A percentile compares a stretch with the other conserved stretches of the same genome.
These are phyloP conservation scores for Saccharomycopsis schoenii DNA, from an alignment of 805 yeast species.

Conservation along the genomic window DNA sequence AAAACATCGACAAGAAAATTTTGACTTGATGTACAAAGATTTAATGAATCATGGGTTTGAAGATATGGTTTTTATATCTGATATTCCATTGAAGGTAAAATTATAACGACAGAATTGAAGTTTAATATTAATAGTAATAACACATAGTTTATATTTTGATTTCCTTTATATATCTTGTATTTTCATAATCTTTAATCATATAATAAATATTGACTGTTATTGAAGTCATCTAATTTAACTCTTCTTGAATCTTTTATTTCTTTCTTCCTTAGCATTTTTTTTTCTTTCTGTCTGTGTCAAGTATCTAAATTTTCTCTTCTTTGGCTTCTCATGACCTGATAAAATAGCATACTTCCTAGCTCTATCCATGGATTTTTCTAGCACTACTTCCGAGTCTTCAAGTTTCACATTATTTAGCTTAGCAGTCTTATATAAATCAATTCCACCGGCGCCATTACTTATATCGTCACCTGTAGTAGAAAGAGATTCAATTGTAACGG, in stretches of 20 bases:
- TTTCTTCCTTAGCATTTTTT: slow-evolving; percentile 40
- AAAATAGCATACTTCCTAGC: slow-evolving; percentile 55
- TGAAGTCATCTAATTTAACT: background rate
- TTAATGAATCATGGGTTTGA: background rate
- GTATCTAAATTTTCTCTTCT: slow-evolving; percentile 81
- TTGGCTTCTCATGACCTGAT: slow-evolving; percentile 21
- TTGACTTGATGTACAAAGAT: background rate
- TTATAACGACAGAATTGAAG: background rate
- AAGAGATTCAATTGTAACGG: slow-evolving; percentile 39
- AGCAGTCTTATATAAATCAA: slow-evolving; percentile 52
- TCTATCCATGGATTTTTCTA: slow-evolving; percentile 63
- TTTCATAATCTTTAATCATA: background rate
- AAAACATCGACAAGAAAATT: background rate
- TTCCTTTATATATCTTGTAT: too few relatives aligned
- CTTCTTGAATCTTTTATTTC: slow-evolving; percentile 24
- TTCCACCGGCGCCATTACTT: slow-evolving; percentile 30
- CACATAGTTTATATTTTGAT: too few relatives aligned
- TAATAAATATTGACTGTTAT: background rate
- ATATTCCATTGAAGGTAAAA: background rate
- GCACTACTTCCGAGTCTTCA: slow-evolving; percentile 53
- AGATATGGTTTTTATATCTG: background rate
- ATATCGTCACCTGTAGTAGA: slow-evolving; percentile 33
- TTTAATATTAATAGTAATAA: too few relatives aligned
- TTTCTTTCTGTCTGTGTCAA: slow-evolving; percentile 73
- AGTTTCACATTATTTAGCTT: slow-evolving; percentile 64